Percentiles rank a stretch among this genome's conserved stretches.
phyloP scores from a whole-genome alignment of 169 alveolate species.

The Eimeria necatrix region DNA sequence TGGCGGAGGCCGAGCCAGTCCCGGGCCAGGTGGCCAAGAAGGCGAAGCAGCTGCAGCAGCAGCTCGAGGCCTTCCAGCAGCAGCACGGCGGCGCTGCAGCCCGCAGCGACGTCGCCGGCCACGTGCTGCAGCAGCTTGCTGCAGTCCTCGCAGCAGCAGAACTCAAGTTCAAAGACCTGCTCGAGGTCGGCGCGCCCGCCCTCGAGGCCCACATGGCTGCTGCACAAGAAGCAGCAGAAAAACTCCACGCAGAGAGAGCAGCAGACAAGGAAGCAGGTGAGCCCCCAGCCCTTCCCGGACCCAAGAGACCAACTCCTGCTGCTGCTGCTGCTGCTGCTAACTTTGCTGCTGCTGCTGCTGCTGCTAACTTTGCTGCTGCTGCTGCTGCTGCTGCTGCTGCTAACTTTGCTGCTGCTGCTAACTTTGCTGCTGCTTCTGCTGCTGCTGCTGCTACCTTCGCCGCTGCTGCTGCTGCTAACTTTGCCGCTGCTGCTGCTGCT shows the following conservation, averaged over 20 bases:
- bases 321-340: too few species aligned
- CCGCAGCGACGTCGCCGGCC: neutral
- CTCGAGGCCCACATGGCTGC: neutral
- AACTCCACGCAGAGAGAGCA: neutral
- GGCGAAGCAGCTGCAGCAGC: neutral
- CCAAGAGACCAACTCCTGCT: too few species aligned
- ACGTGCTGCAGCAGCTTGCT: neutral
- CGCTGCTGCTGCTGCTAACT: neutral
- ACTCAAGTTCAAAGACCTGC: neutral
- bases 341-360: too few species aligned
- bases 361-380: neutral
- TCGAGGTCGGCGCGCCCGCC: neutral
- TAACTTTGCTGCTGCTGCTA: neutral
- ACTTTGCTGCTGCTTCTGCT: neutral
- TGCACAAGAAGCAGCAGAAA: slow-evolving; percentile 22
- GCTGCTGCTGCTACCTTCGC: neutral
- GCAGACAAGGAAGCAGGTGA: neutral
- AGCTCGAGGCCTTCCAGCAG: neutral
- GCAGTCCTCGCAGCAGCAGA: neutral
- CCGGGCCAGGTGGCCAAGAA: neutral
- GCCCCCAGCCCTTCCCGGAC: too few species aligned
- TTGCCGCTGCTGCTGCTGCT: neutral
- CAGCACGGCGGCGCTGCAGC: neutral
- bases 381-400: slow-evolving; percentile 2
- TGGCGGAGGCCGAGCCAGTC: neutral